phyloP scores from a whole-genome alignment of 1,284 basidiomycete genomes.

The Ceratobasidium sp. region DNA sequence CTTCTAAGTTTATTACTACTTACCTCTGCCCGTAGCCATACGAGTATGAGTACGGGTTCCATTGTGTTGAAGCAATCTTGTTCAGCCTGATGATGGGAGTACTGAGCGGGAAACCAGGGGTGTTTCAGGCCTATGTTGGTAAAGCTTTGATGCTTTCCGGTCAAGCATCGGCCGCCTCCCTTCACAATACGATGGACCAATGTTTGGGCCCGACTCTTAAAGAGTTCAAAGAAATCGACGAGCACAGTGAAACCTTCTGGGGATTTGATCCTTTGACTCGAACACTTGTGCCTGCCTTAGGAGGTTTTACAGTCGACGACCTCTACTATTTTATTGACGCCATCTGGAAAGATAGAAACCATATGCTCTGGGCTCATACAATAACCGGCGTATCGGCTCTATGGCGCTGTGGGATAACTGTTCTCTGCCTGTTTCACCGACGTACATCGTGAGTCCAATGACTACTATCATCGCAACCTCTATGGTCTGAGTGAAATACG shows the following conservation, averaged over 20 bases:
- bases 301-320: no score
- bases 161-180: background rate
- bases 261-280: background rate
- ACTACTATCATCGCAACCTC: no score
- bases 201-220: background rate
- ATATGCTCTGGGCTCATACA: no score
- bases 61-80: constrained; percentile 6
- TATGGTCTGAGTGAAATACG: no score
- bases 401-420: no score
- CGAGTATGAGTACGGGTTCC: background rate
- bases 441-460: no score
- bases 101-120: background rate
- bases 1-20: background rate
- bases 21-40: background rate
- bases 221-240: background rate
- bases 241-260: background rate
- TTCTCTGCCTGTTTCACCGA: no score
- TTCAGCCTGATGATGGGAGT: background rate
- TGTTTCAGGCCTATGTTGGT: background rate
- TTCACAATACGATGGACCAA: background rate
- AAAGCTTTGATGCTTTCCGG: background rate
- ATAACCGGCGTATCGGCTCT: no score
- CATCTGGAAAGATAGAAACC: no score
- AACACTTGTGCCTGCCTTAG: background rate
- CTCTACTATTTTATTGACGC: no score